Percentiles rank a stretch among this genome's conserved stretches.
Conservation (phyloP, 2,329 filamentous ascomycete genomes). For the Beauveria medogensis region DNA sequence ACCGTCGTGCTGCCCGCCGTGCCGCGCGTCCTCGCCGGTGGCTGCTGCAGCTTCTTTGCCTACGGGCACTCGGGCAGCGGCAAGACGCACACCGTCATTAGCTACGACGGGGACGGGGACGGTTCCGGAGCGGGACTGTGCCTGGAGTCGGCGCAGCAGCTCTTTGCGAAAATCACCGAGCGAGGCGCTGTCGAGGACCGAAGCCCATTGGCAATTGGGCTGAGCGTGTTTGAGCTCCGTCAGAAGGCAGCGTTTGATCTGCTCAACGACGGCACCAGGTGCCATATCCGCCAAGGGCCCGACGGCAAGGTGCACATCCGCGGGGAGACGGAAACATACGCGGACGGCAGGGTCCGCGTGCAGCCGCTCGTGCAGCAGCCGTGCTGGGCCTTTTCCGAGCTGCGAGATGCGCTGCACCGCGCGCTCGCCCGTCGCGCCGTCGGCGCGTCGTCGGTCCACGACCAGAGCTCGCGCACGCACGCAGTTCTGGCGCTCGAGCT, state of each 20-base stretch:
- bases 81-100: constrained; percentile 76
- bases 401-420: constrained; percentile 21
- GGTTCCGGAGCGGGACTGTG: constrained; percentile 27
- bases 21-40: constrained; percentile 25
- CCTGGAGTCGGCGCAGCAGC: constrained; percentile 24
- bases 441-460: constrained; percentile 32
- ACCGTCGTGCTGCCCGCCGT: constrained; percentile 26
- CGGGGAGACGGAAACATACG: constrained; percentile 31
- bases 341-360: constrained; percentile 32
- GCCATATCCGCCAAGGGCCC: constrained; percentile 31
- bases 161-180: constrained; percentile 23
- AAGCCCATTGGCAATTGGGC: constrained; percentile 23
- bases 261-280: constrained; percentile 29
- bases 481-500: constrained; percentile 35
- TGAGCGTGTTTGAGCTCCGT: constrained; percentile 34
- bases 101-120: constrained; percentile 29
- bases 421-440: constrained; percentile 25
- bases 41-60: constrained; percentile 57
- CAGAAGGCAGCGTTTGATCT: constrained; percentile 34
- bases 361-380: constrained; percentile 26
- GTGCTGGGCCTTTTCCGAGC: constrained; percentile 28
- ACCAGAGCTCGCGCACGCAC: constrained; percentile 37
- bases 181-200: neutral
- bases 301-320: constrained; percentile 33
- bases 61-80: constrained; percentile 89